These are phyloP conservation scores for Graphilbum ipis-grandicollis DNA, from an alignment of 2,329 filamentous ascomycete genomes.

Conservation along the genomic window DNA sequence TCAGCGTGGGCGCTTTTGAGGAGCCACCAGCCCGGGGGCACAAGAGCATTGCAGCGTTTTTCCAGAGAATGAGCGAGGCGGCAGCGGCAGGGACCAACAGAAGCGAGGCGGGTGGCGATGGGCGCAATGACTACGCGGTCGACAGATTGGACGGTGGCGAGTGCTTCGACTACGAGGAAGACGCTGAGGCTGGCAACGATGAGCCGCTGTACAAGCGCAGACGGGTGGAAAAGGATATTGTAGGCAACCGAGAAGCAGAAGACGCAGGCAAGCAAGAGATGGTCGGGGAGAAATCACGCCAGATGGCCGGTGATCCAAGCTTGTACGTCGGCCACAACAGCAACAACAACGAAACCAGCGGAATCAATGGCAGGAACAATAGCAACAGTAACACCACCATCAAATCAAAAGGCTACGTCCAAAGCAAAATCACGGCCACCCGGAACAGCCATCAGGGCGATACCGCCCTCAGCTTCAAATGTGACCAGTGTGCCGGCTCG, in stretches of 20 bases:
- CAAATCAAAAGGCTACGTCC: not conserved
- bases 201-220: not conserved
- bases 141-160: not conserved
- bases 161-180: not conserved
- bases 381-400: not conserved
- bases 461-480: conserved; percentile 23
- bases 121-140: too few relatives aligned
- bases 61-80: conserved; percentile 18
- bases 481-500: conserved; percentile 45
- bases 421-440: too few relatives aligned
- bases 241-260: too few relatives aligned
- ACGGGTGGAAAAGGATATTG: too few relatives aligned
- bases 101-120: too few relatives aligned
- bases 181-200: not conserved
- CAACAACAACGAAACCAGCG: not conserved
- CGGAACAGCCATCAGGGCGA: not conserved
- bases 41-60: conserved; percentile 68
- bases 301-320: too few relatives aligned
- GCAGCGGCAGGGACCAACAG: not conserved
- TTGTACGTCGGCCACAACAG: too few relatives aligned
- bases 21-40: conserved; percentile 72
- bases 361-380: not conserved
- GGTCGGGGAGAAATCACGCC: too few relatives aligned
- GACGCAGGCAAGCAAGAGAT: too few relatives aligned
- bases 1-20: conserved; percentile 85